These are phyloP conservation scores for Allium sativum DNA, from an alignment of 106 monocot species.

Conservation along the genomic window DNA sequence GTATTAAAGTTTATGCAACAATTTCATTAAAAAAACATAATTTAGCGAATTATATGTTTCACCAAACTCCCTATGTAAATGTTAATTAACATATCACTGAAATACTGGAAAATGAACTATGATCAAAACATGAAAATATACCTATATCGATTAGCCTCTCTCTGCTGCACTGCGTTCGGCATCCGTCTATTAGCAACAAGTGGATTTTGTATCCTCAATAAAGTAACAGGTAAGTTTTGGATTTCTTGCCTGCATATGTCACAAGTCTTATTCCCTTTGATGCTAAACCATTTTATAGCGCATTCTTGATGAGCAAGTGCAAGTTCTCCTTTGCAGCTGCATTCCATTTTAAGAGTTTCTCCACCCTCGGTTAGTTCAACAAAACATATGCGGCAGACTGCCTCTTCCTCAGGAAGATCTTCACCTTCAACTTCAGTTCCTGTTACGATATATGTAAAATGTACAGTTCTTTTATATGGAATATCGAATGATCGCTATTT, in stretches of 20 bases:
- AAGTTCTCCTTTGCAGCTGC: constrained; percentile 98
- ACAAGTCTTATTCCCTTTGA: constrained; percentile 95
- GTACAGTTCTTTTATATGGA: too few relatives aligned
- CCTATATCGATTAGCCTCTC: constrained; percentile 53
- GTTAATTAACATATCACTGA: background rate
- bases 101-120: background rate
- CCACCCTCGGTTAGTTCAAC: constrained; percentile 81
- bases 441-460: constrained; percentile 9
- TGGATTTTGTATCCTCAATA: constrained; percentile 68
- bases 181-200: constrained; percentile 32
- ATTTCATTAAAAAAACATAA: background rate
- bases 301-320: constrained; percentile 98
- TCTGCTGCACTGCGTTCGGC: constrained; percentile 26
- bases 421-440: constrained; percentile 64
- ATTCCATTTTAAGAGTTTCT: constrained; percentile 94
- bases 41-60: background rate
- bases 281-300: constrained; percentile 95
- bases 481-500: too few relatives aligned
- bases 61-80: background rate
- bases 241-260: constrained; percentile 94
- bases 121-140: constrained; percentile 3
- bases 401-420: constrained; percentile 95
- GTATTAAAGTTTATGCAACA: background rate
- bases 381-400: constrained; percentile 92
- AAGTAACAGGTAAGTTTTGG: constrained; percentile 77